A percentile compares a stretch with the other conserved stretches of the same genome.
Evolutionary conservation across 1,284 basidiomycete genomes (phyloP).

Genomic region (Albatrellus sp.): DNA sequence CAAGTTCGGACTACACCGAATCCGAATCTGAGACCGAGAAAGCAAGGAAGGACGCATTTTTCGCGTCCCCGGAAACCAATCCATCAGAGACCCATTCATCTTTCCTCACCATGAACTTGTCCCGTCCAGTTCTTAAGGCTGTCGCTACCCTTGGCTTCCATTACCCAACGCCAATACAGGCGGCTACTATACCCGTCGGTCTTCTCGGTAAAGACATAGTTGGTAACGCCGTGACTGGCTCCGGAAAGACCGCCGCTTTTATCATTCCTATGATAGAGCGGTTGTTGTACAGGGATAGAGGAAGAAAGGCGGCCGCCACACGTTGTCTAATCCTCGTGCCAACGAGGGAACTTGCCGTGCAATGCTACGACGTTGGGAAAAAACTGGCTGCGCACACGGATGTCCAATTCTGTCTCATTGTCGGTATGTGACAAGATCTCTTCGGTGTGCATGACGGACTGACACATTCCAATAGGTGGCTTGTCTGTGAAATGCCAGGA

Average conservation of each 20-base stretch:
- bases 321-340: conserved; percentile 88
- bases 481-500: conserved; percentile 89
- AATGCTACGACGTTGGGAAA: conserved; percentile 85
- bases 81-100: conserved; percentile 42
- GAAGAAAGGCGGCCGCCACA: conserved; percentile 80
- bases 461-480: conserved; percentile 44
- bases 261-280: conserved; percentile 90
- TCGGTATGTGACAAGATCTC: conserved; percentile 40
- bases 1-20: conserved; percentile 39
- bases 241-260: conserved; percentile 95
- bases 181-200: conserved; percentile 85
- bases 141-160: conserved; percentile 73
- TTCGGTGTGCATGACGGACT: no score
- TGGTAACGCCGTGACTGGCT: conserved; percentile 90
- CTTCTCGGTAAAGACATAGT: conserved; percentile 92
- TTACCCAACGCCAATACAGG: conserved; percentile 91
- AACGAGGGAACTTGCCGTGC: conserved; percentile 88
- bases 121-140: conserved; percentile 80
- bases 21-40: conserved; percentile 61
- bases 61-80: conserved; percentile 44
- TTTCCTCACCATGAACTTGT: conserved; percentile 81
- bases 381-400: conserved; percentile 83
- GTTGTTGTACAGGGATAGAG: conserved; percentile 79
- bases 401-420: conserved; percentile 78
- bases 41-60: conserved; percentile 78